Conservation (phyloP, 2,329 filamentous ascomycete genomes). For the Exutisphaerella laricina region DNA sequence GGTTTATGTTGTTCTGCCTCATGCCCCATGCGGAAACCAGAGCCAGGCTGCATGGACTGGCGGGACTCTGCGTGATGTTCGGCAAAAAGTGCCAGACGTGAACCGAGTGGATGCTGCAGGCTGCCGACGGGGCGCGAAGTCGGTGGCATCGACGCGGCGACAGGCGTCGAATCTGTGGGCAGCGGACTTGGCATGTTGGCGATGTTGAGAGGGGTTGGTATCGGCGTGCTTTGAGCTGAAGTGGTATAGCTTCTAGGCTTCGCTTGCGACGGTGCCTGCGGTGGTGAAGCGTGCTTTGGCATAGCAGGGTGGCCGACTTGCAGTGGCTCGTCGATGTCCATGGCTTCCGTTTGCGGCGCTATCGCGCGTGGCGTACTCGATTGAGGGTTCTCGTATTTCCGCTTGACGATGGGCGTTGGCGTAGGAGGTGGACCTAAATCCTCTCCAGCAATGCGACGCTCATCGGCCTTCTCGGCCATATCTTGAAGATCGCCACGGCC, state of each 20-base stretch:
- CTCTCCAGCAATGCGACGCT: constrained; percentile 39
- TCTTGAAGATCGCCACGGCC: constrained; percentile 40
- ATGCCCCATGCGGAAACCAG: constrained; percentile 16
- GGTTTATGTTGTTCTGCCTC: constrained; percentile 19
- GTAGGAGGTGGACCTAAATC: constrained; percentile 45
- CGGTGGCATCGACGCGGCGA: constrained; percentile 18
- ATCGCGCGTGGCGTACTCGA: constrained; percentile 37
- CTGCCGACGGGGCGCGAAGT: constrained; percentile 23
- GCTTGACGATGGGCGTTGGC: constrained; percentile 44
- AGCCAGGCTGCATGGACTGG: constrained; percentile 9
- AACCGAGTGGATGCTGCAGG: constrained; percentile 27
- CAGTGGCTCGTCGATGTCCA: constrained; percentile 38
- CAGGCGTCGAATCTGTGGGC: constrained; percentile 21
- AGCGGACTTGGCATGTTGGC: constrained; percentile 27
- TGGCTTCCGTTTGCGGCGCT: constrained; percentile 39
- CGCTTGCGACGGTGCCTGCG: constrained; percentile 23
- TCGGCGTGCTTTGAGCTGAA: constrained; percentile 30
- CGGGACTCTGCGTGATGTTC: constrained; percentile 29
- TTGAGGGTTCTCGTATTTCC: constrained; percentile 42
- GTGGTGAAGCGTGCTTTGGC: constrained; percentile 37
- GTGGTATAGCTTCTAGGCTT: constrained; percentile 30
- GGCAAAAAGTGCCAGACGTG: constrained; percentile 30
- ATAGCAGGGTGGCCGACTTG: constrained; percentile 18
- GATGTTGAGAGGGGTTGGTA: constrained; percentile 25
- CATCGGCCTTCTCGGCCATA: constrained; percentile 39